Conservation (phyloP, 2,329 filamentous ascomycete species). For the Xylaria sp. region DNA sequence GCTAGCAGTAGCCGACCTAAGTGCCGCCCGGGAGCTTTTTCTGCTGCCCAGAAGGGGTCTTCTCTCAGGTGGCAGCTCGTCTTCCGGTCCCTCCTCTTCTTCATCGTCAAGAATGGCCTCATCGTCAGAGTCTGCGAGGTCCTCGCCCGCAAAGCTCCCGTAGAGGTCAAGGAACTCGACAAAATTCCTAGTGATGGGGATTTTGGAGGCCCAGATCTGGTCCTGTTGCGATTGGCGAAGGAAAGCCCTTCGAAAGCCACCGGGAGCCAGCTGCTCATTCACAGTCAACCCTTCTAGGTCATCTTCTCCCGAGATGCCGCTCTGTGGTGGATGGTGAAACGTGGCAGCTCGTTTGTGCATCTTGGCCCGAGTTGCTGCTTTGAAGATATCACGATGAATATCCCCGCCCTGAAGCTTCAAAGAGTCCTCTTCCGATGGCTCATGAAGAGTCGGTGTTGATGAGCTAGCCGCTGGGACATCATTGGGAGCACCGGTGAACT, state of each 20-base stretch:
- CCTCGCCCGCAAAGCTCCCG: conserved; percentile 80
- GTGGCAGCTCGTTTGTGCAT: conserved; percentile 68
- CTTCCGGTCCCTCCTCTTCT: conserved; percentile 48
- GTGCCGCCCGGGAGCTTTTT: conserved; percentile 58
- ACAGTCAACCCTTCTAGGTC: conserved; percentile 46
- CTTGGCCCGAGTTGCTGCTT: conserved; percentile 69
- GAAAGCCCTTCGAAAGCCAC: conserved; percentile 62
- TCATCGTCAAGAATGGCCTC: conserved; percentile 66
- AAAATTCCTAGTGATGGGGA: conserved; percentile 74
- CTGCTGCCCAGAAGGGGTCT: conserved; percentile 69
- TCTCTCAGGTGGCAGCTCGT: conserved; percentile 58
- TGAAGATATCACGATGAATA: conserved; percentile 81
- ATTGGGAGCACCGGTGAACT: conserved; percentile 50
- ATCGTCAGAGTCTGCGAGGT: conserved; percentile 68
- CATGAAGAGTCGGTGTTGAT: conserved; percentile 39
- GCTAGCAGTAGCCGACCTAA: conserved; percentile 67
- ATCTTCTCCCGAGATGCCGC: conserved; percentile 50
- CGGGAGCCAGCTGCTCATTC: conserved; percentile 50
- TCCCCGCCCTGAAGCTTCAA: conserved; percentile 79
- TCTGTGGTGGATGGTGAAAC: conserved; percentile 68
- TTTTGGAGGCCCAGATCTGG: conserved; percentile 54
- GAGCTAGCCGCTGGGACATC: conserved; percentile 35
- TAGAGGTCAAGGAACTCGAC: conserved; percentile 81
- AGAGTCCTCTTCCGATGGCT: conserved; percentile 66
- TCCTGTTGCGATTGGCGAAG: conserved; percentile 51